Evolutionary conservation across 1,284 basidiomycete species (phyloP), one percentile per base, ranked within the genome.

Genomic region (Ceratobasidium sp.): DNA sequence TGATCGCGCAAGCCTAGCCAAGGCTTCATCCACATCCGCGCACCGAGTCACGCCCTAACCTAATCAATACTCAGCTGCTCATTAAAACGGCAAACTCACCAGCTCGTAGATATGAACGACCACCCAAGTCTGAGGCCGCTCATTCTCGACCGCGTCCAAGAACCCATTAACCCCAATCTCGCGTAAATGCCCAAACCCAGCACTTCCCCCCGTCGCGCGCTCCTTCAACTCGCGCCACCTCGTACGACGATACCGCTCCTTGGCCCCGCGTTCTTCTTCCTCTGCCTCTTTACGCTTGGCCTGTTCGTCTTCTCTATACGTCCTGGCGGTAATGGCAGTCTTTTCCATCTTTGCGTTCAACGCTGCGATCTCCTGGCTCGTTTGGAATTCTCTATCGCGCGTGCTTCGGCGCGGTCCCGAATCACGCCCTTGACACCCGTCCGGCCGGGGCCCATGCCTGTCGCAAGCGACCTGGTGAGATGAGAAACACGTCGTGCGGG

Each of bases 401-500:
- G 82, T 1, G 88, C 89, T 75, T 93, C 91, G 70, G 87, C 82
- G 42, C 85, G 82, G 77, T 93, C 91, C 31, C 90, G 84, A 70
- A 93, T 90, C 70, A 93, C 91, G 38, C 91, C 91, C 74, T 93
- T 93, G 57, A 93, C 91, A 31, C 91, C 91, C 3, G 91, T 93
- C 27, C 91, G 83, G 1, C 91, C 91, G 7, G 89, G 89, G 5
- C 87, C 90, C 88, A 92, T 89, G n/a, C 90, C 90, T 70, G 50
- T 8, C 53, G 34, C 17, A 57, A 12, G 6, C 31, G 13, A 22
- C 20, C 58, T 71, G 50, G 42, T 47, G 69, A 62, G 55, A 54
- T 47, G 42, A 54, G 45, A 57, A 73, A 10, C n/a, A 55, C 55
- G 45, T 64, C 55, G n/a, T 68, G 75, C 73, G 29, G 73, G 73